Percentiles rank a stretch among this genome's conserved stretches.
Evolutionary conservation across 495 filamentous ascomycete species (phyloP).

Genomic region (Patellaria atrata): DNA sequence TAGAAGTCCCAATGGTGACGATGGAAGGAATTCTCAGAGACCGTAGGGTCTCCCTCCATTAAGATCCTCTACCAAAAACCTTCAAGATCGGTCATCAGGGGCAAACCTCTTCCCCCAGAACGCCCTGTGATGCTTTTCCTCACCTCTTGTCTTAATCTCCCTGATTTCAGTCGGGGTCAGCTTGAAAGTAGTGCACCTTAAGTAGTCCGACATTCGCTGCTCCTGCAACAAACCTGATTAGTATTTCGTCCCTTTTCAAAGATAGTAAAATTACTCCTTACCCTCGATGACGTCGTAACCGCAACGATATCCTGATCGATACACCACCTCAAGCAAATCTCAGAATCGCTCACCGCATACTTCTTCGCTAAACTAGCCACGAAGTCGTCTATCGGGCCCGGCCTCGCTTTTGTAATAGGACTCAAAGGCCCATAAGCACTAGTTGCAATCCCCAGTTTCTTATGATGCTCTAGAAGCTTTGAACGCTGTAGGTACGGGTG

Average conservation of each 20-base stretch:
- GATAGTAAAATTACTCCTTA: constrained; percentile 3
- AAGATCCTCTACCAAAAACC: background rate
- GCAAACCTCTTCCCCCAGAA: constrained; percentile 53
- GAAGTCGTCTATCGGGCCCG: constrained; percentile 53
- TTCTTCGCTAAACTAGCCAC: constrained; percentile 51
- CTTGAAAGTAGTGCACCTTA: constrained; percentile 50
- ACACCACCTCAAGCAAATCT: constrained; percentile 62
- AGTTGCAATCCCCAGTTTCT: constrained; percentile 52
- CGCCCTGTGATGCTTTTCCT: constrained; percentile 51
- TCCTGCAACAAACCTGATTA: constrained; percentile 25
- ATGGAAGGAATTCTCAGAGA: no score
- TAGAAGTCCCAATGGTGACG: no score
- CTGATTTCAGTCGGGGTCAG: constrained; percentile 57
- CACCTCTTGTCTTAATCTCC: constrained; percentile 45
- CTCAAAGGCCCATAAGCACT: constrained; percentile 56
- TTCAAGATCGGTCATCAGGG: constrained; percentile 38
- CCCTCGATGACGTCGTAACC: constrained; percentile 63
- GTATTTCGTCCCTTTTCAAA: background rate
- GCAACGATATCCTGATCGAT: constrained; percentile 66
- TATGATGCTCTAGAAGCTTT: constrained; percentile 48
- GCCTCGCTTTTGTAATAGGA: constrained; percentile 46
- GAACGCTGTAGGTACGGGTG: constrained; percentile 76
- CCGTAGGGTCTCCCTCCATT: no score
- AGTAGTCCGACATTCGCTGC: constrained; percentile 50
- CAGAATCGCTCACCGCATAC: constrained; percentile 57